Evolutionary conservation across 192 early-diverging fungal species (phyloP).

Genomic region (Linnemannia elongata): DNA sequence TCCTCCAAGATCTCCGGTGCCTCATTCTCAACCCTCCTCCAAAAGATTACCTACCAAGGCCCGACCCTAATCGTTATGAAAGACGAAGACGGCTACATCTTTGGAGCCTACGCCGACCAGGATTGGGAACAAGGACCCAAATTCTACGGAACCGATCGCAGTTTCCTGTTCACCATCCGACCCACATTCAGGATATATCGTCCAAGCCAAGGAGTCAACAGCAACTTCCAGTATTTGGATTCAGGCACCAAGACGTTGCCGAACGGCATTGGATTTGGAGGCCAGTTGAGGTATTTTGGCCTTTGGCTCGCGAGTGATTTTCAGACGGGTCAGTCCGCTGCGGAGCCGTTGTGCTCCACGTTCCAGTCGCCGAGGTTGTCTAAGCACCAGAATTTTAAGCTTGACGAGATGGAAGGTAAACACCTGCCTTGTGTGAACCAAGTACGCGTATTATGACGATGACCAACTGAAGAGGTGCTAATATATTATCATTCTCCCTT

Average conservation of each 20-base stretch:
- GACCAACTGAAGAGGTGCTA: no score
- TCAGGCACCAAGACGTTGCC: slow-evolving; percentile 79
- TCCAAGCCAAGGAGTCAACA: slow-evolving; percentile 62
- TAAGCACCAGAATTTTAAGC: slow-evolving; percentile 64
- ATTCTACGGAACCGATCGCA: slow-evolving; percentile 72
- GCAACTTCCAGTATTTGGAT: slow-evolving; percentile 82
- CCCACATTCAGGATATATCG: slow-evolving; percentile 41
- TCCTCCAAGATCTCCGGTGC: slow-evolving; percentile 63
- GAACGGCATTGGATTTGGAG: slow-evolving; percentile 82
- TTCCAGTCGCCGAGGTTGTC: slow-evolving; percentile 72
- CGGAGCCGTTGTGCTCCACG: slow-evolving; percentile 72
- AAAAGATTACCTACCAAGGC: slow-evolving; percentile 60
- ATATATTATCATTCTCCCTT: not conserved
- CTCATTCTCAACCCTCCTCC: slow-evolving; percentile 64
- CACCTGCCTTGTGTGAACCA: no score
- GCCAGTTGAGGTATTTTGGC: slow-evolving; percentile 80
- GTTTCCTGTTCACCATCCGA: slow-evolving; percentile 69
- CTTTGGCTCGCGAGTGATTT: slow-evolving; percentile 79
- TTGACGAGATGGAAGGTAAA: slow-evolving; percentile 78
- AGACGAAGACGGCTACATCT: slow-evolving; percentile 68
- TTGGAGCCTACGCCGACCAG: slow-evolving; percentile 77
- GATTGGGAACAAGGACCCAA: slow-evolving; percentile 69
- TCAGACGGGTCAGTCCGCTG: slow-evolving; percentile 69
- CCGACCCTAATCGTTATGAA: slow-evolving; percentile 65
- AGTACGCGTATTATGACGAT: no score